Evolutionary conservation across 2,329 filamentous ascomycete species (phyloP), one percentile per base, ranked within the genome.

Genomic region (Emericellopsis atlantica): DNA sequence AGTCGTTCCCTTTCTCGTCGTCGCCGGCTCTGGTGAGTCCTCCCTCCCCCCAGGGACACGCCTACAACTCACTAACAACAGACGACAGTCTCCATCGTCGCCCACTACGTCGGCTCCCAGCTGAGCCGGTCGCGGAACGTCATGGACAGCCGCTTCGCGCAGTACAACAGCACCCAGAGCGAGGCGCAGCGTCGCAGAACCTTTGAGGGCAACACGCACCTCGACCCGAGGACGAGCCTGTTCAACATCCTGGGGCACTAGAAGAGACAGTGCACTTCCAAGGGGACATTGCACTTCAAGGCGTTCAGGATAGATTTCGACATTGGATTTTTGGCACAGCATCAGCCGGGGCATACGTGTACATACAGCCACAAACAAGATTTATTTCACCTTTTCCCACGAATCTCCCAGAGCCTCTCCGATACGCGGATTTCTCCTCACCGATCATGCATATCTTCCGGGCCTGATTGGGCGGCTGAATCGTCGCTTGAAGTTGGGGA

Each of bases 61-160:
- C 36, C 5, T 6, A 15, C 5, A n/a, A 18, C 5, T 7, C 11
- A 29, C 18, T 24, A 22, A 26, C 16, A 36, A 12, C n/a, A 15
- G n/a, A 18, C 5, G 11, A 14, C 11, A 33, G 41, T 43, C n/a
- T 43, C 53, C 6, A 50, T 45, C 14, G 51, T 59, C 9, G 54
- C 34, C 32, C 31, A 44, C 33, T 58, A 54, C 41, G 50, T 59
- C 41, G 41, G 42, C 40, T 41, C 34, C 8, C 55, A 58, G 43
- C 53, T 60, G 26, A 40, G 41, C 32, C 40, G 39, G 29, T 51
- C 55, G 41, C 52, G 53, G 4, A 39, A 44, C 21, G 49, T 49
- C 5, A 51, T 59, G 46, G 57, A 60, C 43, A 49, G 50, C 32
- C 54, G 49, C 46, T 60, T 60, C 43, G 40, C 53, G 16, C 52